Conservation (phyloP, 2,329 filamentous ascomycete genomes). For the Penicillium expansum region DNA sequence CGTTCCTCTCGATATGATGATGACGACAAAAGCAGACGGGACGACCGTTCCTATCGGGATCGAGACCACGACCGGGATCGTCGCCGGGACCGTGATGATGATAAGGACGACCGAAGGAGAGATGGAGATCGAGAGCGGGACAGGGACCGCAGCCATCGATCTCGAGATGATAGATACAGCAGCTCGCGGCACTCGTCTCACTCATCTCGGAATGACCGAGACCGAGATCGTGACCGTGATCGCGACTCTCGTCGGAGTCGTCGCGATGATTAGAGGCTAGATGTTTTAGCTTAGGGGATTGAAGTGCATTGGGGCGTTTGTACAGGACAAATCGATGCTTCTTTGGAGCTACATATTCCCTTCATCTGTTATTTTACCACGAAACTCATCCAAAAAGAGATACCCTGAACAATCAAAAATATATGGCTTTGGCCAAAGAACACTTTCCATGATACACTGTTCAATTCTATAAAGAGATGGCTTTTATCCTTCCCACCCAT, state of each 20-base stretch:
- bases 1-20: conserved; percentile 41
- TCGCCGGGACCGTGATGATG: conserved; percentile 33
- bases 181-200: conserved; percentile 34
- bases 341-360: not conserved
- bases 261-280: conserved; percentile 25
- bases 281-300: not conserved
- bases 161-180: conserved; percentile 34
- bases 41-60: conserved; percentile 37
- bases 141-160: conserved; percentile 31
- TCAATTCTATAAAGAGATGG: conserved; percentile 26
- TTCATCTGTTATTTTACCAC: not conserved
- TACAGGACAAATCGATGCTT: conserved; percentile 4
- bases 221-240: conserved; percentile 26
- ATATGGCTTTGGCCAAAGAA: not conserved
- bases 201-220: conserved; percentile 30
- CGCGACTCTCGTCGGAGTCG: conserved; percentile 32
- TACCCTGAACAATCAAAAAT: conserved; percentile 16
- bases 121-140: conserved; percentile 28
- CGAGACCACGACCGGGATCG: conserved; percentile 31
- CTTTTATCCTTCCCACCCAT: conserved; percentile 24
- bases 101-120: conserved; percentile 21
- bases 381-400: conserved; percentile 14
- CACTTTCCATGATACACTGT: conserved; percentile 7
- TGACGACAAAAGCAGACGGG: conserved; percentile 31
- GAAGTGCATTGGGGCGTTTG: not conserved